Percentiles rank a stretch among this genome's conserved stretches.
These are phyloP conservation scores for Backusella parvicylindrica DNA, from an alignment of 192 early-diverging fungal genomes.

Conservation along the genomic window DNA sequence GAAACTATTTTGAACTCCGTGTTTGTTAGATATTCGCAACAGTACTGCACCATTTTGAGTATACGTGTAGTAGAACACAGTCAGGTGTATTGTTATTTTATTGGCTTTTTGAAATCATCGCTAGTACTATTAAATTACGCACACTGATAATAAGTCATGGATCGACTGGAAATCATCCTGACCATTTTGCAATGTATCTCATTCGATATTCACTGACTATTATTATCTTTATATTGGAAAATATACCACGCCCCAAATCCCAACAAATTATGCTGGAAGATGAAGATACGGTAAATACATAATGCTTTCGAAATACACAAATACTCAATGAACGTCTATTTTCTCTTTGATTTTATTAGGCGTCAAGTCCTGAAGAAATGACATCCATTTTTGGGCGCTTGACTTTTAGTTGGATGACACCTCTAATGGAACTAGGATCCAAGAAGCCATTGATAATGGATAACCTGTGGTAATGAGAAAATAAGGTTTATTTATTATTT, in stretches of 20 bases:
- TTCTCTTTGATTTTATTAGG: constrained; percentile 5
- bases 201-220: constrained; percentile 33
- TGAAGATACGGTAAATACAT: constrained; percentile 27
- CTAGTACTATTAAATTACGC: constrained; percentile 39
- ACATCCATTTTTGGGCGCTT: constrained; percentile 82
- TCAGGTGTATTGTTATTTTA: constrained; percentile 58
- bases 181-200: constrained; percentile 25
- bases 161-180: background rate
- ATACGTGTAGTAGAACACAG: constrained; percentile 33
- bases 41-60: constrained; percentile 30
- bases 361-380: constrained; percentile 65
- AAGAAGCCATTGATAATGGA: constrained; percentile 66
- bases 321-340: background rate
- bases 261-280: constrained; percentile 31
- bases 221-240: constrained; percentile 42
- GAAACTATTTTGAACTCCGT: background rate
- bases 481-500: background rate
- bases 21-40: constrained; percentile 27
- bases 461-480: constrained; percentile 57
- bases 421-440: constrained; percentile 77
- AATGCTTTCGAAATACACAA: background rate
- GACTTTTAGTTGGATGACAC: constrained; percentile 90
- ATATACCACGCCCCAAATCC: constrained; percentile 33
- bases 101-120: constrained; percentile 47
- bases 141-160: constrained; percentile 23